Conservation (phyloP, 768 basidiomycete species). For the Naematelia aurantialba region DNA sequence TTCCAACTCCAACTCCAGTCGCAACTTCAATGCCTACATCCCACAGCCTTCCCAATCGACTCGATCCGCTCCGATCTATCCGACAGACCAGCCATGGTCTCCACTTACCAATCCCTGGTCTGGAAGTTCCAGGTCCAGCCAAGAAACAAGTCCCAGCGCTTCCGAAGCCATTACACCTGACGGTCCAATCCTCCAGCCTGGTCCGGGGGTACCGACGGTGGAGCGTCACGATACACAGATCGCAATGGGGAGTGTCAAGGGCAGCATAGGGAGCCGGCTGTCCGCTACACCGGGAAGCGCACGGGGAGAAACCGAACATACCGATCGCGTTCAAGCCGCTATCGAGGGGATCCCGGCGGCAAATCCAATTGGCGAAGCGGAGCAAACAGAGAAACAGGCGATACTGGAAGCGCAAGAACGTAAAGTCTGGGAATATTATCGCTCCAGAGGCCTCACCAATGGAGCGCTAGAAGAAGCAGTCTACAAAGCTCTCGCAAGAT, state of each 20-base stretch:
- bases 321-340: too few species aligned
- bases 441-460: neutral
- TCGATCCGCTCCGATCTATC: neutral
- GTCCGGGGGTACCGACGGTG: too few species aligned
- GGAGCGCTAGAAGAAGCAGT: neutral
- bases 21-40: too few species aligned
- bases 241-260: neutral
- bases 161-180: neutral
- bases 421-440: neutral
- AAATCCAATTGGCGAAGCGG: neutral
- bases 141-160: neutral
- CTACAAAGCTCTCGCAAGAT: neutral
- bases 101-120: slow-evolving; percentile 12
- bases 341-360: too few species aligned
- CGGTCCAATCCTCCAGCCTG: neutral
- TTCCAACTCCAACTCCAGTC: too few species aligned
- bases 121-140: neutral
- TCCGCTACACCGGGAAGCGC: too few species aligned
- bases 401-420: neutral
- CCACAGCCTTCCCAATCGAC: neutral
- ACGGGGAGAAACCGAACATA: too few species aligned
- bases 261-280: neutral
- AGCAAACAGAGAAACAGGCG: neutral
- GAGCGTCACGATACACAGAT: neutral
- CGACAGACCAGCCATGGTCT: slow-evolving; percentile 1